Evolutionary conservation across 1,139 yeast genomes (phyloP).

Genomic region (Nadsonia commutata): DNA sequence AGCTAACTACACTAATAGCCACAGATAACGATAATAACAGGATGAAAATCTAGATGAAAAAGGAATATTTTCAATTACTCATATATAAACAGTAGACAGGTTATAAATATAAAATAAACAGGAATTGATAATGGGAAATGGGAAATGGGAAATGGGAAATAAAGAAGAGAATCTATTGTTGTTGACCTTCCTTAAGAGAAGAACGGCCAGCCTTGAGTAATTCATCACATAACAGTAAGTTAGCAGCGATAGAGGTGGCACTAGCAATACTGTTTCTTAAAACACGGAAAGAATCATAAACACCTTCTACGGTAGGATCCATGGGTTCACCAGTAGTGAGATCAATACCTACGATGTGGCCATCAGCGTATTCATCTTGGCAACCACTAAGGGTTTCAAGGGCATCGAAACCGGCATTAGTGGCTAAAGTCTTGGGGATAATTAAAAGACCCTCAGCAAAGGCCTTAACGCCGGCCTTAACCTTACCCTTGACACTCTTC

Average conservation of each 20-base stretch:
- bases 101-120: too few species aligned
- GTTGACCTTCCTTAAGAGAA: conserved; percentile 50
- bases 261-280: conserved; percentile 83
- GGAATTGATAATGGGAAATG: too few species aligned
- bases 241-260: conserved; percentile 90
- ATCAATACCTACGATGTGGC: conserved; percentile 80
- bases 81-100: too few species aligned
- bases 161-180: background rate
- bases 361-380: conserved; percentile 79
- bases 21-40: too few species aligned
- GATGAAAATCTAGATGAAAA: too few species aligned
- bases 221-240: conserved; percentile 87
- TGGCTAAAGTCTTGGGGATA: conserved; percentile 82
- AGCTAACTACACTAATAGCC: too few species aligned
- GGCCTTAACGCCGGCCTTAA: conserved; percentile 82
- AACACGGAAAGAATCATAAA: conserved; percentile 93
- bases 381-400: conserved; percentile 79
- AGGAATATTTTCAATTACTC: too few species aligned
- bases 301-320: conserved; percentile 88
- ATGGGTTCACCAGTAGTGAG: conserved; percentile 86
- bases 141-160: background rate
- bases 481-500: conserved; percentile 54
- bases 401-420: conserved; percentile 89
- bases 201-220: conserved; percentile 91
- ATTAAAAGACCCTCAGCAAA: conserved; percentile 84